A percentile compares a stretch with the other conserved stretches of the same genome.
These are phyloP conservation scores for Zalaria sp. DNA, from an alignment of 2,329 filamentous ascomycete genomes.

Conservation along the genomic window DNA sequence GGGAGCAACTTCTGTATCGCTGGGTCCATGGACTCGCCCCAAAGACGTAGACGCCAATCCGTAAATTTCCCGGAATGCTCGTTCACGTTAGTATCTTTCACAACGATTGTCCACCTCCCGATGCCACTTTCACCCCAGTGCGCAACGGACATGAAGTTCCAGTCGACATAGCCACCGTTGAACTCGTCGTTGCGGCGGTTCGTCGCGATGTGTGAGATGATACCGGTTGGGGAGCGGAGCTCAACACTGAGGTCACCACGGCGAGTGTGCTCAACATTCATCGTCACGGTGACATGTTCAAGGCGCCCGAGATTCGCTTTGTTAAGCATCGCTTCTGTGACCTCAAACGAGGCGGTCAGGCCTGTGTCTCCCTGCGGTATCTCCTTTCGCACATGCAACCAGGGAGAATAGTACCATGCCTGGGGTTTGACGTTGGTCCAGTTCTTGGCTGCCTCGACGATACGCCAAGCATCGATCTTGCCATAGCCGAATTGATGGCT, in stretches of 20 bases:
- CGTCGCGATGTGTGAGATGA: conserved; percentile 73
- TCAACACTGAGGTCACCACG: conserved; percentile 90
- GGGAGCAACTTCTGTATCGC: conserved; percentile 61
- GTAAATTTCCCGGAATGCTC: conserved; percentile 62
- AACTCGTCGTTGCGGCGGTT: conserved; percentile 56
- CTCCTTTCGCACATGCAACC: conserved; percentile 73
- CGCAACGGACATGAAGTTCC: conserved; percentile 98
- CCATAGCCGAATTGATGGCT: conserved; percentile 94
- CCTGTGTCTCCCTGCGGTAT: conserved; percentile 80
- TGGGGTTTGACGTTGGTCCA: conserved; percentile 90
- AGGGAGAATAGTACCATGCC: conserved; percentile 86
- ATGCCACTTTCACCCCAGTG: conserved; percentile 88
- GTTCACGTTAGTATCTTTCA: conserved; percentile 75
- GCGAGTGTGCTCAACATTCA: conserved; percentile 82
- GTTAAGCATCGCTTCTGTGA: conserved; percentile 69
- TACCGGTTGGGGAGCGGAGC: conserved; percentile 65
- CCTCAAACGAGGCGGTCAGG: conserved; percentile 63
- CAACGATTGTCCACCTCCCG: conserved; percentile 80
- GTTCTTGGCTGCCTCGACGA: conserved; percentile 72
- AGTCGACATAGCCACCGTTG: conserved; percentile 66
- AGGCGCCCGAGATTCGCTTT: conserved; percentile 71
- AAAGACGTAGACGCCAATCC: conserved; percentile 89
- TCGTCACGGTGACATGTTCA: conserved; percentile 93
- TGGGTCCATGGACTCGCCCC: conserved; percentile 75
- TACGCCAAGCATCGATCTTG: conserved; percentile 76